Evolutionary conservation across 306 rosid species (phyloP), one percentile per base, ranked within the genome.

Genomic region (Rosa multiflora): DNA sequence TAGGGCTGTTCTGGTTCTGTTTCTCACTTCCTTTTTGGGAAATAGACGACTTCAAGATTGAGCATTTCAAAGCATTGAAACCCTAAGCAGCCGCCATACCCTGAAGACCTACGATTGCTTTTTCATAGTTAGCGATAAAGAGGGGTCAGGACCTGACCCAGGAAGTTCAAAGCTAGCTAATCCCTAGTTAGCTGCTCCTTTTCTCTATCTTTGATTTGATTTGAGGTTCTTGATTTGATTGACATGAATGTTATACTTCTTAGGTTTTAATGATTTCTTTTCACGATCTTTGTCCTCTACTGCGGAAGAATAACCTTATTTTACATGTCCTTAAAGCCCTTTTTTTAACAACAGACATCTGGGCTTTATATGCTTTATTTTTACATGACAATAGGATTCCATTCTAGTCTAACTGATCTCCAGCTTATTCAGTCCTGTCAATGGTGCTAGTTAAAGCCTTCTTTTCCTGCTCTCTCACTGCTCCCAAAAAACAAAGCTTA

Each of bases 81-180:
- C 94, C 92, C 92, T 86, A 88, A 80, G 58, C 86, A 95, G 99
- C 99, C 98, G 92, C 96, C 96, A 74, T 83, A 61, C 73, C 84
- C 76, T 29, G 32, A 53, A 48, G 35, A 75, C 81, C 86, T 83
- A 72, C 67, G n/a, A 18, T 66, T 48, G 39, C 62, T 71, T 52
- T 81, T 70, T 53, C 21, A 14, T 71, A 18, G 61, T 56, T 56
- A 10, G 32, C 3, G 32, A 32, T 61, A 61, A 29, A 29, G 43
- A 17, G 18, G 47, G 76, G 76, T 73, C 64, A 56, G 72, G 80
- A 55, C 81, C 80, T 46, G 67, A 52, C 79, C 84, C 83, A 70
- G 75, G 77, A 75, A 79, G 64, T 73, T 76, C 76, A 70, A 79
- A 37, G n/a, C 70, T 58, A 39, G 47, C 70, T 66, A 76, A 71